phyloP scores from a whole-genome alignment of 164 flowering plant genomes.

The Protea cynaroides region DNA sequence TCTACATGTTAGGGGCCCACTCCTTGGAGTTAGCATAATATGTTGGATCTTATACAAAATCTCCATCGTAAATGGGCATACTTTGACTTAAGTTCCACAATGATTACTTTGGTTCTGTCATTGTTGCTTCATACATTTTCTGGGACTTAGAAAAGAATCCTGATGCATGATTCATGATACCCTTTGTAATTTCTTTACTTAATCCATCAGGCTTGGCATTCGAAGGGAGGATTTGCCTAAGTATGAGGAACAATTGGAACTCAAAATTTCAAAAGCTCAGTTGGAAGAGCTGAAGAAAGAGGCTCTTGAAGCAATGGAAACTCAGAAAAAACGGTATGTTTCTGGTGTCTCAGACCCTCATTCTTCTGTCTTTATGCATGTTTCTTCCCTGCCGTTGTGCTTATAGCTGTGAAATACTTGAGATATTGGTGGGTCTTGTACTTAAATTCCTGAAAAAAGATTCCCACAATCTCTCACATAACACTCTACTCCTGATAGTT shows the following conservation, averaged over 20 bases:
- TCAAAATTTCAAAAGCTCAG: slow-evolving; percentile 82
- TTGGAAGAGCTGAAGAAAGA: slow-evolving; percentile 87
- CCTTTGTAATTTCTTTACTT: slow-evolving; percentile 1
- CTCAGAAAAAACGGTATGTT: slow-evolving; percentile 78
- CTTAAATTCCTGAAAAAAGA: no score
- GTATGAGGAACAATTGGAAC: slow-evolving; percentile 77
- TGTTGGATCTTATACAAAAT: no score
- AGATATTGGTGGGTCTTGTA: not conserved
- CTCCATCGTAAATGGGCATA: no score
- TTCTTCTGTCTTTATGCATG: not conserved
- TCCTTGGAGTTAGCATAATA: no score
- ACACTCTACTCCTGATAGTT: no score
- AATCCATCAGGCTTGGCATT: slow-evolving; percentile 69
- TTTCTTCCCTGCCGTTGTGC: not conserved
- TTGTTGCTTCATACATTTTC: not conserved
- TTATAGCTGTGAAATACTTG: not conserved
- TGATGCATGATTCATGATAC: not conserved
- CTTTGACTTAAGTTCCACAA: not conserved
- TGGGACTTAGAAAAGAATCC: not conserved
- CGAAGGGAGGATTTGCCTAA: slow-evolving; percentile 80
- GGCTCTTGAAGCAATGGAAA: slow-evolving; percentile 90
- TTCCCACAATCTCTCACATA: no score
- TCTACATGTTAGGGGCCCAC: no score
- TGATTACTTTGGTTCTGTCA: not conserved
- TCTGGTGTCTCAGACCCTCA: not conserved